Base-by-base conservation (phyloP, 768 basidiomycete species). In the Boletus insuetus region DNA sequence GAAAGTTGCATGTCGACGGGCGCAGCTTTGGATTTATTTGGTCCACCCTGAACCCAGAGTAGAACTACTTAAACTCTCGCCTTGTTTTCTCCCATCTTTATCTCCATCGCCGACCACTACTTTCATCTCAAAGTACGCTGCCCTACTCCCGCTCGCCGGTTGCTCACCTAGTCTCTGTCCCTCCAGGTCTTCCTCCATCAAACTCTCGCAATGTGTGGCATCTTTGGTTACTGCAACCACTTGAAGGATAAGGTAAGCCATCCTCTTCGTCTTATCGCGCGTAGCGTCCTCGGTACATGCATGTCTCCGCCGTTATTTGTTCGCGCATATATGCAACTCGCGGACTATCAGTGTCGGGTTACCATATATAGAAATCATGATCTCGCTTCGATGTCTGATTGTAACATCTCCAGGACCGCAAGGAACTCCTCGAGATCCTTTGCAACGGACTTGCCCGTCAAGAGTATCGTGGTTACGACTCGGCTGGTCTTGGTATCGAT, bases 391-490 rank as follows among this genome's bases (percentile, higher is more conserved):
- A 20, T 54, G 46, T 54, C 66, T 64, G 40, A 65, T 53, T 1
- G 19, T 11, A 6, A 24, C 20, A 22, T 45, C 12, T 20, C 38
- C 71, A 95, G 92, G 84, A 87, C 70, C 91, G 96, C 64, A 86
- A 90, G 71, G 88, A 92, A 65, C 81, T 98, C 60, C 85, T 96
- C 58, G 94, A 98, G 65, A 85, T 94, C 58, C 83, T 99, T 48
- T 83, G 85, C 67, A 88, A 86, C 53, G 97, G 95, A 58, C 89
- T 99, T 56, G 86, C 91, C 51, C 87, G 97, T 56, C 86, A 98
- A 63, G 97, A 99, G 72, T 99, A 99, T 74, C 89, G 97, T 69
- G 97, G 97, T 39, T 99, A 99, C 69, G 97, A 99, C 71, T 94
- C 91, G 62, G 97, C 96, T 20, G 91, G 91, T 64, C 74, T 94